phyloP scores from a whole-genome alignment of 345 rosid species.

The Syzygium grande region DNA sequence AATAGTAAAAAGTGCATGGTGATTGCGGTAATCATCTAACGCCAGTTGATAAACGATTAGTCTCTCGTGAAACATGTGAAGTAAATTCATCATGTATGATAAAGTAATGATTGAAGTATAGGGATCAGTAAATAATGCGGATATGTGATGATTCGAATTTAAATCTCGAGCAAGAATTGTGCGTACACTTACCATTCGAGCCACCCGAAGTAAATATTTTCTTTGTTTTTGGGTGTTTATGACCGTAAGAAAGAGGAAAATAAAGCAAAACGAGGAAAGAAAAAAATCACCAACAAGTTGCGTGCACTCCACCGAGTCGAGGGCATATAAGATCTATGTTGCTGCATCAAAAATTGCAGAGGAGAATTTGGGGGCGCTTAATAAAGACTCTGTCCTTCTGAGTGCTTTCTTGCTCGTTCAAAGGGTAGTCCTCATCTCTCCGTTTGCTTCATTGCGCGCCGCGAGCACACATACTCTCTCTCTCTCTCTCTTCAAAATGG shows the following conservation, averaged over 20 bases:
- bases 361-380: background rate
- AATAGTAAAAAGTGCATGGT: background rate
- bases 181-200: too few relatives aligned
- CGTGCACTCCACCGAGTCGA: background rate
- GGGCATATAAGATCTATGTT: background rate
- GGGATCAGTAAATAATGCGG: background rate
- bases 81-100: background rate
- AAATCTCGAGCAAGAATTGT: background rate
- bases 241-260: background rate
- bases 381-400: background rate
- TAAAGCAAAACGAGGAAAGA: background rate
- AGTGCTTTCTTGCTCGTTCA: background rate
- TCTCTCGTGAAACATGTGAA: background rate
- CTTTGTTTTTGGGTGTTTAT: background rate
- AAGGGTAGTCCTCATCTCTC: background rate
- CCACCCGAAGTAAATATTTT: background rate
- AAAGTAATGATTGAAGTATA: background rate
- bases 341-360: background rate
- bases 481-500: slow-evolving; percentile 26
- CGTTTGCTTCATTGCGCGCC: background rate
- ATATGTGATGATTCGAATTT: background rate
- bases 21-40: background rate
- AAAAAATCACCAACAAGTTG: background rate
- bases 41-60: background rate
- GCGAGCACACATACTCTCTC: background rate